Evolutionary conservation across 257 asterid species (phyloP).

Genomic region (Schizonepeta tenuifolia): DNA sequence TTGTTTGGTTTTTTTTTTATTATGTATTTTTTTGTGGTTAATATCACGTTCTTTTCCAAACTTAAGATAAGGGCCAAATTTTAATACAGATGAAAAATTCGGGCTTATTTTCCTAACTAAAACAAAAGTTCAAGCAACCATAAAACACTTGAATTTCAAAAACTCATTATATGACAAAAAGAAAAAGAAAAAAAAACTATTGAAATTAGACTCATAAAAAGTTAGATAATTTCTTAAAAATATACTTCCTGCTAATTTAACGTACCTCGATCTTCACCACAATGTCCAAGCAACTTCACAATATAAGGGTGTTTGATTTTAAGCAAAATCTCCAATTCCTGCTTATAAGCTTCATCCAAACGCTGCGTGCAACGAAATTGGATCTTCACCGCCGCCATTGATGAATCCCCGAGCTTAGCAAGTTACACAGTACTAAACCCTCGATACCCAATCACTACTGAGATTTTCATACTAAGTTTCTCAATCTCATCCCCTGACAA

Average conservation of each 20-base stretch:
- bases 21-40: too few species aligned
- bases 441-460: constrained; percentile 60
- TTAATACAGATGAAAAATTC: too few species aligned
- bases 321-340: constrained; percentile 58
- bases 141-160: too few species aligned
- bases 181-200: too few species aligned
- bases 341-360: constrained; percentile 48
- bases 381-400: constrained; percentile 59
- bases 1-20: too few species aligned
- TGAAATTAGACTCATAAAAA: too few species aligned
- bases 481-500: constrained; percentile 47
- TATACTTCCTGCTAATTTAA: not conserved
- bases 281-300: constrained; percentile 61
- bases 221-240: not conserved
- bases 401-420: constrained; percentile 46
- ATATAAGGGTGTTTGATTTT: constrained; percentile 54
- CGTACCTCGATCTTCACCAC: constrained; percentile 54
- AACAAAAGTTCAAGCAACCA: too few species aligned
- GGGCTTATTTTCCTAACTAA: not conserved
- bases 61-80: too few species aligned
- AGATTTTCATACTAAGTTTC: constrained; percentile 44
- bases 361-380: constrained; percentile 57
- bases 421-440: constrained; percentile 77
- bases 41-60: too few species aligned
- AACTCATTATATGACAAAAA: not conserved